These are phyloP conservation scores for Populus alba DNA, from an alignment of 345 rosid species.

Conservation along the genomic window DNA sequence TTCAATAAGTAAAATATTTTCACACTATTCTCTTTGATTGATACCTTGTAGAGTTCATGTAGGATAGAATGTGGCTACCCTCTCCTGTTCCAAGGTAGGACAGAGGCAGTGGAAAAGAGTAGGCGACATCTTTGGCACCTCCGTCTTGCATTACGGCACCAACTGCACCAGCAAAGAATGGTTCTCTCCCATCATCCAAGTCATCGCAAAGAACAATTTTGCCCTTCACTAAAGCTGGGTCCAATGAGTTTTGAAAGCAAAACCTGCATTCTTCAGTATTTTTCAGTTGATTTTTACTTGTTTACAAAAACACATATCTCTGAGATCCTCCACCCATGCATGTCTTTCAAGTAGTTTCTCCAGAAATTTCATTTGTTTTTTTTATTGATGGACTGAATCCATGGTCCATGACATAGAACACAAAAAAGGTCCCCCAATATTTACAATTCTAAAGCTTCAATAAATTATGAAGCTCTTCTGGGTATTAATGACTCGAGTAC, in stretches of 20 bases:
- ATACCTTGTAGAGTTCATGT: slow-evolving; percentile 23
- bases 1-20: too few species aligned
- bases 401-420: too few species aligned
- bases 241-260: slow-evolving; percentile 17
- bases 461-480: too few species aligned
- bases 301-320: too few species aligned
- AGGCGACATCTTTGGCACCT: background rate
- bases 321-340: too few species aligned
- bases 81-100: slow-evolving; percentile 7
- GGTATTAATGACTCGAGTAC: background rate
- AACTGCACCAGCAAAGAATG: slow-evolving; percentile 30
- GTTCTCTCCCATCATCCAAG: background rate
- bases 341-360: too few species aligned
- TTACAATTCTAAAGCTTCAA: too few species aligned
- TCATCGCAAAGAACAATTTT: slow-evolving; percentile 35
- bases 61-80: slow-evolving; percentile 8
- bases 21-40: too few species aligned
- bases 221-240: slow-evolving; percentile 29
- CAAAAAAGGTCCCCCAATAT: too few species aligned
- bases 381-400: too few species aligned
- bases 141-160: slow-evolving; percentile 20
- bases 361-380: too few species aligned
- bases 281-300: too few species aligned
- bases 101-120: slow-evolving; percentile 21
- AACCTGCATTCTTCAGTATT: slow-evolving; percentile 5